These are phyloP conservation scores for Penicillium sp. DNA, from an alignment of 2,329 filamentous ascomycete species.

Conservation along the genomic window DNA sequence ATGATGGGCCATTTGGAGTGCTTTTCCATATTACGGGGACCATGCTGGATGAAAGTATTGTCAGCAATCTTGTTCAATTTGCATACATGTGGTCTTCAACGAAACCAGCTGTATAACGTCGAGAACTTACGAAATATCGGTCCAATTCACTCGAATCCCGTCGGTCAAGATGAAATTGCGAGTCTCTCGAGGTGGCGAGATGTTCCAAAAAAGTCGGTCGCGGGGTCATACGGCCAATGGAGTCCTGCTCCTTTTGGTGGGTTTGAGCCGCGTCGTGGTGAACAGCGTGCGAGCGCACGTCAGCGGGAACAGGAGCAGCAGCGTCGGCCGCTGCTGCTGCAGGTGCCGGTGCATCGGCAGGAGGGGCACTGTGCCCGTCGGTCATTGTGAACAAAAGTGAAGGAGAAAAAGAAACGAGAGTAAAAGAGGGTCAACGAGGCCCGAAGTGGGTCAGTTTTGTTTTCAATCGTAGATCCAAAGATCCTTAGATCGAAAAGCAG, in stretches of 20 bases:
- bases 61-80: slow-evolving; percentile 1
- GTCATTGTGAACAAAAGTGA: slow-evolving; percentile 16
- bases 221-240: slow-evolving; percentile 27
- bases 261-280: slow-evolving; percentile 13
- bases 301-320: slow-evolving; percentile 17
- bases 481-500: not conserved
- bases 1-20: slow-evolving; percentile 78
- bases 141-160: slow-evolving; percentile 52
- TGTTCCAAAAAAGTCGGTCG: slow-evolving; percentile 38
- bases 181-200: slow-evolving; percentile 32
- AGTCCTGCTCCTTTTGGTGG: slow-evolving; percentile 26
- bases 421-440: not conserved
- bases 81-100: not conserved
- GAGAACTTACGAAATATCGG: slow-evolving; percentile 59
- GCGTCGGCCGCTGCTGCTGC: slow-evolving; percentile 12
- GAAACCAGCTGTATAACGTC: not conserved
- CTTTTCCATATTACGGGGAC: slow-evolving; percentile 67
- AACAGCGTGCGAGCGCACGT: slow-evolving; percentile 10
- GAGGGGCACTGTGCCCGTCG: slow-evolving; percentile 17
- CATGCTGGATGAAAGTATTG: slow-evolving; percentile 23
- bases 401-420: not conserved
- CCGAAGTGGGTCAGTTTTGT: slow-evolving; percentile 1
- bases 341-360: slow-evolving; percentile 14
- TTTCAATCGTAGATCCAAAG: slow-evolving; percentile 4
- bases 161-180: slow-evolving; percentile 32